Evolutionary conservation across 2,329 filamentous ascomycete genomes (phyloP), one percentile per base, ranked within the genome.

Genomic region (Colletotrichum sp.): DNA sequence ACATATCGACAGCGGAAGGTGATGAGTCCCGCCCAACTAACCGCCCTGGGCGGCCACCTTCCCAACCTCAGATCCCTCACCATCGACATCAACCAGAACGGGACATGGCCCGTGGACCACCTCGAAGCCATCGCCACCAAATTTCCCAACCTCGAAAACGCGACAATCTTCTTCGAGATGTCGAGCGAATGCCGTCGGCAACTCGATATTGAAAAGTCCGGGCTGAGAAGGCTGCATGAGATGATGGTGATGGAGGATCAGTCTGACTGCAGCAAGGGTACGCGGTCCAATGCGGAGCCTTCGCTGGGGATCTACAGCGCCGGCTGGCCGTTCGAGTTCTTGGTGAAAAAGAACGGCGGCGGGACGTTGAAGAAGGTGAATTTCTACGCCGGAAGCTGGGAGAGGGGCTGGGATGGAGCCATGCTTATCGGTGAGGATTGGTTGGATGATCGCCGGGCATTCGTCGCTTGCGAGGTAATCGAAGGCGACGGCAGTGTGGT

Each of bases 21-120:
- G 22, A 63, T 76, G 65, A 66, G 63, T 0, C 19, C 67, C 9
- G 34, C 39, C 3, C 30, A 66, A 6, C 16, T 75, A 3, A 22
- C 16, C 3, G 68, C 65, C 11, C 6, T 77, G 7, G 75, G 63
- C 19, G 30, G 30, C 11, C 16, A 60, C 55, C 65, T 28, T 12
- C 74, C 74, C 3, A 60, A 66, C 25, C 16, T 76, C 12, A 12
- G 52, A 4, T 55, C 13, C 13, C 19, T 76, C 5, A 74, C 39
- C 2, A 27, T 76, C 48, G 74, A 76, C 66, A n/a, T 76, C n/a
- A 70, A 76, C 25, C 74, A 68, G 2, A 67, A 76, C 7, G 60
- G 60, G 0, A 70, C 71, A 2, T 70, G 71, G 71, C 60, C 60
- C 22, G 44, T 34, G 48, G 71, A 65, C 28, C 30, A 74, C 22